Percentiles rank a stretch among this genome's conserved stretches.
These are phyloP conservation scores for Knoxia roxburghii DNA, from an alignment of 257 asterid species.

Conservation along the genomic window DNA sequence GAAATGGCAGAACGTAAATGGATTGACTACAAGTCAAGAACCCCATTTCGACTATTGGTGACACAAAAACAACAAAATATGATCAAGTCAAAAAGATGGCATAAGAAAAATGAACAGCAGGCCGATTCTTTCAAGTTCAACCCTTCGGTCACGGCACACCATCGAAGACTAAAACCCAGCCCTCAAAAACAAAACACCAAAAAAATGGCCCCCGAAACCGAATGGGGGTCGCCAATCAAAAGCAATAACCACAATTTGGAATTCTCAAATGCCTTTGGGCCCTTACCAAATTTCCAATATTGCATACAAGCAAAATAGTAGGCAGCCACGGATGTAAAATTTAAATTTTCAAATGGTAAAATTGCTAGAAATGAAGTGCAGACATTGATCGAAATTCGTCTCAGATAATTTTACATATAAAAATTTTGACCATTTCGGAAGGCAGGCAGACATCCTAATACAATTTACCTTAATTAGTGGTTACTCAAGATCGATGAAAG, in stretches of 20 bases:
- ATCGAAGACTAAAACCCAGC: conserved; percentile 19
- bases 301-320: too few relatives aligned
- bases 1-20: not conserved
- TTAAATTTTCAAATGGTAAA: too few relatives aligned
- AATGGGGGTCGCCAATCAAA: not conserved
- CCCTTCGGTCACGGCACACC: conserved; percentile 33
- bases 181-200: not conserved
- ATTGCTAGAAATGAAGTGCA: too few relatives aligned
- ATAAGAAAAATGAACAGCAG: not conserved
- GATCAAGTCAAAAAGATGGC: conserved; percentile 1
- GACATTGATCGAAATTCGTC: too few relatives aligned
- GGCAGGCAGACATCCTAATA: too few relatives aligned
- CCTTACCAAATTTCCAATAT: too few relatives aligned
- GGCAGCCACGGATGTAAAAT: too few relatives aligned
- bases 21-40: conserved; percentile 12
- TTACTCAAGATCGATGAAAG: too few relatives aligned
- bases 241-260: not conserved
- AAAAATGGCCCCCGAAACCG: not conserved
- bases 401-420: too few relatives aligned
- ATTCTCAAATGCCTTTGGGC: conserved; percentile 1
- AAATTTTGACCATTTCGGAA: too few relatives aligned
- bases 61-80: not conserved
- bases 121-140: not conserved
- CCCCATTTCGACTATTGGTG: not conserved
- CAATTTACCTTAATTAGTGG: too few relatives aligned